Conservation (phyloP, 495 filamentous ascomycete genomes). For the Penicillium maclennaniae region DNA sequence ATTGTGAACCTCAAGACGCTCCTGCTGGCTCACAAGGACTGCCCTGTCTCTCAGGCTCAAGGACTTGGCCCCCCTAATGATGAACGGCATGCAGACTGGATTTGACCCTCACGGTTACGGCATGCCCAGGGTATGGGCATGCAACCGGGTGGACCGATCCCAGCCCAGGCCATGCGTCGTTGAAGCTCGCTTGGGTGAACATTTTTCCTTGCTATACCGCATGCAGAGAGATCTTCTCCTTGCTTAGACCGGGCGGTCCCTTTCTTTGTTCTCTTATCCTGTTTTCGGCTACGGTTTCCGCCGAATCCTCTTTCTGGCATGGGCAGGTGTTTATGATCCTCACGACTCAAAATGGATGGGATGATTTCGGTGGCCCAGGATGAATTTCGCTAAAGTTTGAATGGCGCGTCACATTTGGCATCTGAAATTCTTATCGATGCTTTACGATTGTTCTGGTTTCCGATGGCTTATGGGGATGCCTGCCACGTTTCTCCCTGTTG, state of each 20-base stretch:
- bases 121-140: slow-evolving; percentile 39
- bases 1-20: slow-evolving; percentile 94
- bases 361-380: slow-evolving; percentile 28
- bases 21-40: slow-evolving; percentile 93
- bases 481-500: slow-evolving; percentile 9
- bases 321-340: slow-evolving; percentile 45
- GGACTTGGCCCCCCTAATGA: slow-evolving; percentile 66
- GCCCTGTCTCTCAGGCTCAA: slow-evolving; percentile 85
- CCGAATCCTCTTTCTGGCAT: slow-evolving; percentile 31
- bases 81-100: slow-evolving; percentile 51
- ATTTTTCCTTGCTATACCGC: slow-evolving; percentile 6
- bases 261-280: slow-evolving; percentile 20
- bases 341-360: slow-evolving; percentile 40
- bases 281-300: slow-evolving; percentile 22
- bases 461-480: slow-evolving; percentile 20
- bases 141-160: slow-evolving; percentile 38
- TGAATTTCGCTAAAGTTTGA: slow-evolving; percentile 27
- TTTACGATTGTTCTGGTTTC: slow-evolving; percentile 27
- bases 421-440: slow-evolving; percentile 26
- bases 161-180: slow-evolving; percentile 38
- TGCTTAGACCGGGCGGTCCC: slow-evolving; percentile 21
- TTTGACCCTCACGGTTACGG: slow-evolving; percentile 38
- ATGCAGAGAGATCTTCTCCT: slow-evolving; percentile 4
- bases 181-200: slow-evolving; percentile 8
- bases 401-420: slow-evolving; percentile 34